Base-by-base conservation (phyloP, 2,329 filamentous ascomycete species). In the Pseudogymnoascus sp. region DNA sequence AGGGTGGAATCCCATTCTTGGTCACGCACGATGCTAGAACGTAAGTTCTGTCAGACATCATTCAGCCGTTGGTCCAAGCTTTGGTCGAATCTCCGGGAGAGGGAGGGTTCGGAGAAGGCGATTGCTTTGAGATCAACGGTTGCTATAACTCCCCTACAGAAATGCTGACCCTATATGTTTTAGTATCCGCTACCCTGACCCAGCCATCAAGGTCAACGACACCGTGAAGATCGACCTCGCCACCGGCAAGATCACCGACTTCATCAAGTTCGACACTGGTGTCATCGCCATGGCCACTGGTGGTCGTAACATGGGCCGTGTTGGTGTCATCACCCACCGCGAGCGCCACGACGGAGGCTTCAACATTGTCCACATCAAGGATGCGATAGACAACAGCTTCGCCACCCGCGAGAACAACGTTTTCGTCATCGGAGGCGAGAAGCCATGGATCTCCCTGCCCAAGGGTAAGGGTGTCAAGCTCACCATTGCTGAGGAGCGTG, bases 11-110 rank as follows among this genome's bases (percentile, higher is more conserved):
- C 88, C 95, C 95, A 96, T 99, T 96, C 93, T 97, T 97, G 92
- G 95, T 99, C 91, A 99, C 95, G 93, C 95, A 99, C 91, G 95
- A 99, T 95, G 95, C 95, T 84, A 90, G 95, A 92, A 99, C 95
- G 93, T 99, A 86, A 96, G 93, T 97, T 89, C 86, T 89, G 83
- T 86, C 83, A 86, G 83, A 90, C 89, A 91, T 97, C 93, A 95
- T 93, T 97, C 93, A 97, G 93, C 88, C 93, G 93, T 97, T 97
- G 93, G 91, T 93, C 91, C 91, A 96, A 95, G 90, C 85, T 96
- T 95, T 96, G 92, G 92, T 82, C 80, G 80, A 84, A 78, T 61
- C 59, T 61, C 34, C 36, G 11, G 16, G 51, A 65, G 65, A 62
- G 34, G 21, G 26, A 62, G 36, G 61, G 29, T 47, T 62, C 40